phyloP scores from a whole-genome alignment of 2,329 filamentous ascomycete species.

The Fusarium oxysporum region DNA sequence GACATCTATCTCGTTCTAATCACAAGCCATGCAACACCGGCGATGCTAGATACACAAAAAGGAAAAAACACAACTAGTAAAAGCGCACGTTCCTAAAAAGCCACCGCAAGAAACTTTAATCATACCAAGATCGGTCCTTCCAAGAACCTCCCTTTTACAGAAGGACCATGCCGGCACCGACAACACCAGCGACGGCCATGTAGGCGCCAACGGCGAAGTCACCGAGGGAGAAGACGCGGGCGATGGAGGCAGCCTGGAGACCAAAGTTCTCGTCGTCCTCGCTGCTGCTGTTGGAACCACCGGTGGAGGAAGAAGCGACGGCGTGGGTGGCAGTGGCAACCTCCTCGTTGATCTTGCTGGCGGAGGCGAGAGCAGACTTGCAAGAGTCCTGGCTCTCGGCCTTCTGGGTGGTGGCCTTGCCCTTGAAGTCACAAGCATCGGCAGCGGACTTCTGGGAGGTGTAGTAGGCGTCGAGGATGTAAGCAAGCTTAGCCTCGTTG shows the following conservation, averaged over 20 bases:
- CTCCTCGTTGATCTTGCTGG: constrained; percentile 66
- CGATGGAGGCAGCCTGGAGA: constrained; percentile 51
- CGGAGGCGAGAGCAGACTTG: constrained; percentile 68
- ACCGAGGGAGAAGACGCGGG: constrained; percentile 58
- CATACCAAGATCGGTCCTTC: constrained; percentile 24
- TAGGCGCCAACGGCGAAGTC: constrained; percentile 63
- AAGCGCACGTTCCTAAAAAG: constrained; percentile 36
- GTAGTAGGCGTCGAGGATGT: constrained; percentile 81
- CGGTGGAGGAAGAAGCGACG: constrained; percentile 46
- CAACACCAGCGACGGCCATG: constrained; percentile 62
- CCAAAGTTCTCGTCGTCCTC: constrained; percentile 51
- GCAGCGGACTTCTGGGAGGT: constrained; percentile 61
- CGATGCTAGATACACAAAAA: constrained; percentile 46
- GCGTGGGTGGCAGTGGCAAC: constrained; percentile 60
- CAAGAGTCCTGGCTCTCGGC: constrained; percentile 65
- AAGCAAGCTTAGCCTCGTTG: constrained; percentile 76
- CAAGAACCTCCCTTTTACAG: constrained; percentile 56
- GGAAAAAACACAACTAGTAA: constrained; percentile 31
- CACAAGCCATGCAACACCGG: constrained; percentile 45
- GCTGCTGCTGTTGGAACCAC: constrained; percentile 18
- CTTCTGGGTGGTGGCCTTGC: constrained; percentile 69
- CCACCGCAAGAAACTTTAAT: constrained; percentile 38
- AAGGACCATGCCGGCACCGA: constrained; percentile 65
- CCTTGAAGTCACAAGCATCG: constrained; percentile 77
- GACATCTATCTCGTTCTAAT: constrained; percentile 45